Percentiles rank a stretch among this genome's conserved stretches.
Evolutionary conservation across 148 eudicot genomes (phyloP).

Genomic region (Dianthus caryophyllus): DNA sequence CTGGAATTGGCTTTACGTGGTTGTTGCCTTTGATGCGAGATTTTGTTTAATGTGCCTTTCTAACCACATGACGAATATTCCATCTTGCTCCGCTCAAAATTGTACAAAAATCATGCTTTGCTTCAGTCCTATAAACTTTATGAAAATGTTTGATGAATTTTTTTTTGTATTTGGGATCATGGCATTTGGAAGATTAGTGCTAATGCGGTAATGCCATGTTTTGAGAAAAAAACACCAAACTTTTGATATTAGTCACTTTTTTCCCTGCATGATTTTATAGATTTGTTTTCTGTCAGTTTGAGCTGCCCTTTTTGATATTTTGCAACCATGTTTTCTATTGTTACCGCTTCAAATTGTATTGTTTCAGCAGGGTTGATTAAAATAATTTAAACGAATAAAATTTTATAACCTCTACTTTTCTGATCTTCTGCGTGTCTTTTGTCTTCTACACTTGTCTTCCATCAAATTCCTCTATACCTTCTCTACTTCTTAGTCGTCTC

Average conservation of each 20-base stretch:
- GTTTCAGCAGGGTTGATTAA: neutral
- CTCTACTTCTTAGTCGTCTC: neutral
- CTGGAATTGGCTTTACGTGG: neutral
- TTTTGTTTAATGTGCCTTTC: neutral
- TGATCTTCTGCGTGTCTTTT: neutral
- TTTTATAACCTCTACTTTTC: neutral
- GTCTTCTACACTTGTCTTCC: neutral
- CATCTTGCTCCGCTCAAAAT: conserved; percentile 7
- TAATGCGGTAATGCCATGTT: neutral
- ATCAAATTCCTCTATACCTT: neutral
- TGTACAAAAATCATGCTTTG: neutral
- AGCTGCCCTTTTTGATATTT: neutral
- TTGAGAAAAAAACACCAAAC: neutral
- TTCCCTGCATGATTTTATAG: neutral
- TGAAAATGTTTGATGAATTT: neutral
- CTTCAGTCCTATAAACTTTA: neutral
- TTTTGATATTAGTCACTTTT: neutral
- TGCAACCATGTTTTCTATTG: neutral
- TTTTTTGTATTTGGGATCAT: neutral
- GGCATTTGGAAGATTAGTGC: no score
- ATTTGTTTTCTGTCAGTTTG: neutral
- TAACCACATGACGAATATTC: neutral
- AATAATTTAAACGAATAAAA: neutral
- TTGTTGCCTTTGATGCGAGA: neutral
- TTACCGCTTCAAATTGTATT: neutral